Evolutionary conservation across 176 grass and related monocot species (phyloP).

Genomic region (Oryza meridionalis): DNA sequence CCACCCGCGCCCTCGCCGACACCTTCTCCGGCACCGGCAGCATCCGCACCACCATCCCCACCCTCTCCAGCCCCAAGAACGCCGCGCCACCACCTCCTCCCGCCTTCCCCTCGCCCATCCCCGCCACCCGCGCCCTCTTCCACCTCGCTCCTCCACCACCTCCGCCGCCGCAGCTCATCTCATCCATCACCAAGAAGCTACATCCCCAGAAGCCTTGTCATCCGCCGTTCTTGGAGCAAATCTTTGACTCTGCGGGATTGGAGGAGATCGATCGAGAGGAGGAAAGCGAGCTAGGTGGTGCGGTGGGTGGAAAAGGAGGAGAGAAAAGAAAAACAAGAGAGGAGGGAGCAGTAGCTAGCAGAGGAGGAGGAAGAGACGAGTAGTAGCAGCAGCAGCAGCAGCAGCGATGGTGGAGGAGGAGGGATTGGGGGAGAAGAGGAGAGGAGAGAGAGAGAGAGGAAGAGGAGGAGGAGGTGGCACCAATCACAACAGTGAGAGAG

Average conservation of each 20-base stretch:
- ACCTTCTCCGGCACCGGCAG: slow-evolving; percentile 60
- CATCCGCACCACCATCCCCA: slow-evolving; percentile 12
- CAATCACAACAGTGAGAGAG: slow-evolving; percentile 57
- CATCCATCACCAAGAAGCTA: too few relatives aligned
- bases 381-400: too few relatives aligned
- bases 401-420: background rate
- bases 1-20: slow-evolving; percentile 38
- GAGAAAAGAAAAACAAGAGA: too few relatives aligned
- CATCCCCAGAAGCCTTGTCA: too few relatives aligned
- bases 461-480: slow-evolving; percentile 34
- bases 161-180: background rate
- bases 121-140: background rate
- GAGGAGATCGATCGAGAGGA: too few relatives aligned
- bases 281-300: too few relatives aligned
- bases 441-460: background rate
- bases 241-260: too few relatives aligned
- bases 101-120: slow-evolving; percentile 44
- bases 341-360: background rate
- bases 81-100: slow-evolving; percentile 15
- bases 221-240: too few relatives aligned
- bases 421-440: background rate
- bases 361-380: background rate
- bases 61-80: slow-evolving; percentile 46
- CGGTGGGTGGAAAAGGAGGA: too few relatives aligned
- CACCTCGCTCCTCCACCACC: slow-evolving; percentile 13